A percentile compares a stretch with the other conserved stretches of the same genome.
Conservation (phyloP, 139 green algal species). For the Medakamo hakoo region DNA sequence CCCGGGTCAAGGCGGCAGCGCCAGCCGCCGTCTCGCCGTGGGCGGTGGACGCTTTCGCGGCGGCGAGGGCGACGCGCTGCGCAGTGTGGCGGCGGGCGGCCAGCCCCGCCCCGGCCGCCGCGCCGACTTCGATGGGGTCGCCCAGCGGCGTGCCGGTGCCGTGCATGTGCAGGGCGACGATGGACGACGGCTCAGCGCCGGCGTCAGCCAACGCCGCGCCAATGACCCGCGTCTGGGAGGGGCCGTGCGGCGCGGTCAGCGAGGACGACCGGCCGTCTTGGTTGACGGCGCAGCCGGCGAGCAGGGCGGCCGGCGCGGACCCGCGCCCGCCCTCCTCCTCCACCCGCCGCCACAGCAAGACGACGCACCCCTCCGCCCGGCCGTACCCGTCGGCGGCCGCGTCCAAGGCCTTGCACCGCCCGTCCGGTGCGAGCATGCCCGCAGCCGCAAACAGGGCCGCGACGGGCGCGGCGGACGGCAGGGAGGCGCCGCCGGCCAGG, state of each 20-base stretch:
- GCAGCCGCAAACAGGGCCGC: conserved; percentile 16
- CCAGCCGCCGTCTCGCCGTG: conserved; percentile 69
- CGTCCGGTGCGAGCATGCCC: conserved; percentile 28
- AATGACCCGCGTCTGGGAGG: conserved; percentile 55
- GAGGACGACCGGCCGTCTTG: conserved; percentile 65
- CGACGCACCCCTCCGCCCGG: conserved; percentile 33
- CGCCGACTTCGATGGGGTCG: conserved; percentile 68
- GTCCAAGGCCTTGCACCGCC: conserved; percentile 60
- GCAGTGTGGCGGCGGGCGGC: not conserved
- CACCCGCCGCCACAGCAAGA: conserved; percentile 14
- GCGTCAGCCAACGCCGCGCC: conserved; percentile 25
- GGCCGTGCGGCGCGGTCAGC: conserved; percentile 69
- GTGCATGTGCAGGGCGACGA: conserved; percentile 48
- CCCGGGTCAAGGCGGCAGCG: conserved; percentile 45
- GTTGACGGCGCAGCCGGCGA: conserved; percentile 39
- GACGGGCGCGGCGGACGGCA: conserved; percentile 14
- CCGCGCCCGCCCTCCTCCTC: not conserved
- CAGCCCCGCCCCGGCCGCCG: conserved; percentile 18
- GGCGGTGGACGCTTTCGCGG: conserved; percentile 60
- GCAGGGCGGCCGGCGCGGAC: conserved; percentile 7
- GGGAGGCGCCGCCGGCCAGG: conserved; percentile 14
- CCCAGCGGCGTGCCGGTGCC: conserved; percentile 62
- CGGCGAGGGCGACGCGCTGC: conserved; percentile 27
- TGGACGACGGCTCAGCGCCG: conserved; percentile 1
- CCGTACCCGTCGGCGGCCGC: conserved; percentile 54